Conservation (phyloP, 1,139 yeast species). For the Lodderomyces pseudojiufengensis region DNA sequence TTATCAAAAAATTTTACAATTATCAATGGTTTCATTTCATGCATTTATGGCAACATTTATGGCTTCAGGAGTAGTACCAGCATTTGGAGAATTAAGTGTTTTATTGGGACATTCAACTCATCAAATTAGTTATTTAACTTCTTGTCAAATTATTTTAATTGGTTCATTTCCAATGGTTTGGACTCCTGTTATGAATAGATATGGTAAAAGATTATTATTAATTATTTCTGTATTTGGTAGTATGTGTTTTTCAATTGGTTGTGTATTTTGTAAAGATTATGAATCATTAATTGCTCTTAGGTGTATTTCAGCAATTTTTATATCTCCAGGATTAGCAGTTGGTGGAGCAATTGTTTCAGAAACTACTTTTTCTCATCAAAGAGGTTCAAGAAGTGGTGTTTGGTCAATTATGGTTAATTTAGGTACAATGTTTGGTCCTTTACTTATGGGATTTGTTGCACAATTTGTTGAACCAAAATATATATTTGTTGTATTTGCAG, state of each 20-base stretch:
- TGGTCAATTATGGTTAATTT: conserved; percentile 19
- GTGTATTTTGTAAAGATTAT: conserved; percentile 15
- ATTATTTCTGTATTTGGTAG: conserved; percentile 16
- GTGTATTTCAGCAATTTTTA: conserved; percentile 16
- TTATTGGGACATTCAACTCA: conserved; percentile 13
- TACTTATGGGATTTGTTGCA: conserved; percentile 20
- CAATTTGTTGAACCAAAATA: conserved; percentile 14
- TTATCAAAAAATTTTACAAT: conserved; percentile 13
- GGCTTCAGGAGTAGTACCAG: conserved; percentile 21
- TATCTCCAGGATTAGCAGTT: conserved; percentile 18
- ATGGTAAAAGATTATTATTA: conserved; percentile 17
- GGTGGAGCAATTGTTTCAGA: conserved; percentile 19
- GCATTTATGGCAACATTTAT: conserved; percentile 19
- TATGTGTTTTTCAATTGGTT: conserved; percentile 16
- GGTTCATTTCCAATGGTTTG: conserved; percentile 19
- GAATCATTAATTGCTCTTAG: conserved; percentile 17
- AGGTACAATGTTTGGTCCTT: conserved; percentile 20
- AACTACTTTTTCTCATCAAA: conserved; percentile 18
- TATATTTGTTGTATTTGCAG: conserved; percentile 16
- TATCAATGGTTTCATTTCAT: conserved; percentile 18
- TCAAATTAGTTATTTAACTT: conserved; percentile 15
- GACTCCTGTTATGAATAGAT: conserved; percentile 19
- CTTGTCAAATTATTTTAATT: conserved; percentile 17
- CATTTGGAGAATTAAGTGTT: conserved; percentile 15
- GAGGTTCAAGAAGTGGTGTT: conserved; percentile 19